Evolutionary conservation across 2,329 filamentous ascomycete genomes (phyloP), one percentile per base, ranked within the genome.

Genomic region (Neonectria coccinea): DNA sequence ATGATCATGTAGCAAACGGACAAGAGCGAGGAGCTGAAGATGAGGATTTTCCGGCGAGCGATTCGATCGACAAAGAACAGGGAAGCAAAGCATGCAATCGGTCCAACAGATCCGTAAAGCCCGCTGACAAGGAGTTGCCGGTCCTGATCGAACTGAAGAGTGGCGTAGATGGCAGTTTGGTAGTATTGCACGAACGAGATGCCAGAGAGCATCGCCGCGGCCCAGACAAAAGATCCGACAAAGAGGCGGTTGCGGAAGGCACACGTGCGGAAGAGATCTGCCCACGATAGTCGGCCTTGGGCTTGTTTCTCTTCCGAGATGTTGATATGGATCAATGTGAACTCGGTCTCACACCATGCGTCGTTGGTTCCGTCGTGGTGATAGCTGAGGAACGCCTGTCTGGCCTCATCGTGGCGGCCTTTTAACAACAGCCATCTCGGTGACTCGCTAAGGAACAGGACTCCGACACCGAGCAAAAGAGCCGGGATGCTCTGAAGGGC

Each of bases 101-200:
- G 79, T 0, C 73, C 79, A 0, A 81, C 77, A 0, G 78, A 78
- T 0, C 79, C 79, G 22, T 81, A 81, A 0, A 81, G 70, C 0
- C 79, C 79, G 29, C 79, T 80, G 29, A 81, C 77, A 0, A 81
- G 77, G 1, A 81, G 74, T 22, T 81, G 79, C 11, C 73, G 72
- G 39, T 77, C 75, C 57, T 81, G 68, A 14, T 67, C 68, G 62
- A 77, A 81, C 48, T 79, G 78, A 0, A 81, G 76, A 0, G 79
- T 81, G 0, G 79, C 78, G 51, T 81, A 81, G 55, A 81, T 81
- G 5, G 79, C 78, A 0, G 79, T 81, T 65, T 81, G 79, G 56
- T 78, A 81, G 33, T 81, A 81, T 65, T 81, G 79, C 1, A 81
- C 79, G n/a, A 81, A 81, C 0, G 77, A 79, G 36, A 81, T 81